A percentile compares a stretch with the other conserved stretches of the same genome.
These are phyloP conservation scores for Blastomyces parvus DNA, from an alignment of 2,329 filamentous ascomycete species.

Conservation along the genomic window DNA sequence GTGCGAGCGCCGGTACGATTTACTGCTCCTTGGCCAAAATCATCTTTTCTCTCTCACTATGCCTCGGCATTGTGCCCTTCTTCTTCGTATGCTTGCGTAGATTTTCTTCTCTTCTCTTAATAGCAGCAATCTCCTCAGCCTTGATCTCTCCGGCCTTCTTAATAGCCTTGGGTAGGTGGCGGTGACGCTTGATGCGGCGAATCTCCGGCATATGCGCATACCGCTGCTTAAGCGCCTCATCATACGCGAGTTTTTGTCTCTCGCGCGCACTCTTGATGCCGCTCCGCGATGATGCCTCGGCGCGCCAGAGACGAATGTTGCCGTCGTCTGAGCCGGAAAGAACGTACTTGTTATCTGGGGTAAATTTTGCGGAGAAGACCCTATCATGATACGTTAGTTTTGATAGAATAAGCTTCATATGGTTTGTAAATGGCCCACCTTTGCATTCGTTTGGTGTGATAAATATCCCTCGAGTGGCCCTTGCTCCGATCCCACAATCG, in stretches of 20 bases:
- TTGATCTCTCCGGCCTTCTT: slow-evolving; percentile 98
- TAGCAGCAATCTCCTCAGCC: slow-evolving; percentile 70
- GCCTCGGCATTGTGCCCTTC: slow-evolving; percentile 64
- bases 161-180: slow-evolving; percentile 82
- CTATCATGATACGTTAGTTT: slow-evolving; percentile 30
- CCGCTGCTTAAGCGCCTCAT: slow-evolving; percentile 68
- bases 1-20: slow-evolving; percentile 15
- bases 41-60: slow-evolving; percentile 86
- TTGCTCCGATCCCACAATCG: slow-evolving; percentile 71
- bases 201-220: slow-evolving; percentile 97
- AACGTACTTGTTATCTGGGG: slow-evolving; percentile 80
- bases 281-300: slow-evolving; percentile 70
- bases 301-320: slow-evolving; percentile 81
- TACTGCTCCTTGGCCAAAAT: slow-evolving; percentile 60
- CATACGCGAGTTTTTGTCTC: slow-evolving; percentile 83
- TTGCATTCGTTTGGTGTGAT: slow-evolving; percentile 98
- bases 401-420: neutral
- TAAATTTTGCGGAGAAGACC: slow-evolving; percentile 76
- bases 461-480: slow-evolving; percentile 83
- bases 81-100: slow-evolving; percentile 74
- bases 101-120: slow-evolving; percentile 90
- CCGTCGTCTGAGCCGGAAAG: slow-evolving; percentile 90
- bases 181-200: slow-evolving; percentile 76
- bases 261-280: slow-evolving; percentile 80
- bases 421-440: slow-evolving; percentile 29